phyloP scores from a whole-genome alignment of 1,284 basidiomycete species.

The Cutaneotrichosporon sp. region DNA sequence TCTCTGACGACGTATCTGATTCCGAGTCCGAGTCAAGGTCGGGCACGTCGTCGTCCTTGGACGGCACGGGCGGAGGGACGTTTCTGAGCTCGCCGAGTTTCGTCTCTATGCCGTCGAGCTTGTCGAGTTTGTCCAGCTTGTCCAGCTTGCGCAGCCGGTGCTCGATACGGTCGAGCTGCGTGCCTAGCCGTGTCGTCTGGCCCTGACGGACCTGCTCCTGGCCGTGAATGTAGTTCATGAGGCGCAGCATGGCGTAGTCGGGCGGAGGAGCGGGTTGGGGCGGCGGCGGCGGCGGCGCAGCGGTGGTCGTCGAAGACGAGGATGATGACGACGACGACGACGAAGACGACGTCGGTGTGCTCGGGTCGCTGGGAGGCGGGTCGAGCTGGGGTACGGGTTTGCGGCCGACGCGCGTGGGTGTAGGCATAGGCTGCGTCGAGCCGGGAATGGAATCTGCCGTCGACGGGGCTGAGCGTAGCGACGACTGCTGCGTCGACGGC shows the following conservation, averaged over 20 bases:
- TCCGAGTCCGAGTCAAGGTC: background rate
- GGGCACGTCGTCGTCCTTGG: conserved; percentile 23
- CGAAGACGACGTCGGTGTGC: background rate
- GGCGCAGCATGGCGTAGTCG: conserved; percentile 10
- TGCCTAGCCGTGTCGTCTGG: conserved; percentile 29
- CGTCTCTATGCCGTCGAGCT: conserved; percentile 6
- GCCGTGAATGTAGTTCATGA: conserved; percentile 39
- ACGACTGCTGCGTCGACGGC: background rate
- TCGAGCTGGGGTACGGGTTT: conserved; percentile 24
- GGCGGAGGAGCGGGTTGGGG: background rate
- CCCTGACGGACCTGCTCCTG: conserved; percentile 39
- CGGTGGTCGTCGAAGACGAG: background rate
- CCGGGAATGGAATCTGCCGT: background rate
- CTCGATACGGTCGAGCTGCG: conserved; percentile 46
- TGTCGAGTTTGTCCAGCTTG: conserved; percentile 4
- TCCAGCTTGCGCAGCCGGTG: conserved; percentile 31
- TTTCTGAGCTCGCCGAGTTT: conserved; percentile 3
- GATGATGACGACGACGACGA: background rate
- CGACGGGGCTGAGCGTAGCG: background rate
- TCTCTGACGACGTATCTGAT: conserved; percentile 23
- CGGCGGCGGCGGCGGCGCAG: background rate
- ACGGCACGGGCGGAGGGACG: conserved; percentile 35
- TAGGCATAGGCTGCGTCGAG: background rate
- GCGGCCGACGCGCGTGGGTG: conserved; percentile 13
- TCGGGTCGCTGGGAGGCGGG: background rate